Percentiles rank a stretch among this genome's conserved stretches.
Conservation (phyloP, 2,329 filamentous ascomycete species). For the Cladophialophora immunda region DNA sequence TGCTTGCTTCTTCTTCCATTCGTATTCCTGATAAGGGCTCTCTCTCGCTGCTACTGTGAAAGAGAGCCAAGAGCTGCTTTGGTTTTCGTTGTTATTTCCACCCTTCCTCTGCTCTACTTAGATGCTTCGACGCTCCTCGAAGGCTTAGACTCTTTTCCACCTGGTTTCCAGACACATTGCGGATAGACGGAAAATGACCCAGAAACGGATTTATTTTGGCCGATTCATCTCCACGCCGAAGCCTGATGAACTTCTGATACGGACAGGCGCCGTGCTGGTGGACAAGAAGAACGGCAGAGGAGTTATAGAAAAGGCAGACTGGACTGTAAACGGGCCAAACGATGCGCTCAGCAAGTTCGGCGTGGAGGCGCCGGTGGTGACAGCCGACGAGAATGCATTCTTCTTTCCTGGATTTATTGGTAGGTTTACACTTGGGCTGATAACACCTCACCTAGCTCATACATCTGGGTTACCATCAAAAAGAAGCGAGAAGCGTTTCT, state of each 20-base stretch:
- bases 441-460: neutral
- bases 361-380: slow-evolving; percentile 34
- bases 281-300: slow-evolving; percentile 35
- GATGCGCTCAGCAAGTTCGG: slow-evolving; percentile 37
- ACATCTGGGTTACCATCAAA: too few species aligned
- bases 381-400: slow-evolving; percentile 27
- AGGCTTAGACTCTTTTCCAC: neutral
- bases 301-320: slow-evolving; percentile 37
- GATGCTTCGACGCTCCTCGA: neutral
- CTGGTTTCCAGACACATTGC: neutral
- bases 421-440: slow-evolving; percentile 6
- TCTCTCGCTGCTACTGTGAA: slow-evolving; percentile 2
- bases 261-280: slow-evolving; percentile 40
- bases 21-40: slow-evolving; percentile 29
- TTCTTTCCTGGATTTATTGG: slow-evolving; percentile 47
- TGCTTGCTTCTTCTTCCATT: slow-evolving; percentile 12
- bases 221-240: slow-evolving; percentile 40
- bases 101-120: neutral
- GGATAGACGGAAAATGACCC: slow-evolving; percentile 8
- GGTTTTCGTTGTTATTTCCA: neutral
- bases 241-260: slow-evolving; percentile 36
- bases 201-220: slow-evolving; percentile 38
- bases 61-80: neutral
- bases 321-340: slow-evolving; percentile 34
- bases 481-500: neutral